These are phyloP conservation scores for Phycomyces blakesleeanus DNA, from an alignment of 192 early-diverging fungal species.

Conservation along the genomic window DNA sequence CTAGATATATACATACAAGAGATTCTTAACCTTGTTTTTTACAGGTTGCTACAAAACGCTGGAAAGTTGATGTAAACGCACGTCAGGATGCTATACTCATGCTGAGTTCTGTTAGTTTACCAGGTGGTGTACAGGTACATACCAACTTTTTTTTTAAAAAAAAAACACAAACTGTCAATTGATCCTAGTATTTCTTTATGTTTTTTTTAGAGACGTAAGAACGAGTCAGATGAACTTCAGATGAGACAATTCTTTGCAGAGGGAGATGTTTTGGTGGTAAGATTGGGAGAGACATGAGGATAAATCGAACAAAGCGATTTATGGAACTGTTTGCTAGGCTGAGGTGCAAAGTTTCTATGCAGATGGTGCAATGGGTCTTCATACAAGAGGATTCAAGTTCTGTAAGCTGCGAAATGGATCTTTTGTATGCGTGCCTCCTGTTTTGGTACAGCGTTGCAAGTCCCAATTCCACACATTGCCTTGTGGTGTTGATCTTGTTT, in stretches of 20 bases:
- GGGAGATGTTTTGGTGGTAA: constrained; percentile 87
- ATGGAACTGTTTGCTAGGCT: constrained; percentile 12
- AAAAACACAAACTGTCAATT: background rate
- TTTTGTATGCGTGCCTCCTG: constrained; percentile 82
- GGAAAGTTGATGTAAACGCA: constrained; percentile 91
- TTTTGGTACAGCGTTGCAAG: constrained; percentile 86
- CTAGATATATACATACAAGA: background rate
- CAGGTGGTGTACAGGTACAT: constrained; percentile 86
- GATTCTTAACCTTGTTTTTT: background rate
- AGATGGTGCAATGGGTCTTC: constrained; percentile 84
- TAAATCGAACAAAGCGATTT: background rate
- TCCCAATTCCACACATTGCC: constrained; percentile 92
- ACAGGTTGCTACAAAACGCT: constrained; percentile 79
- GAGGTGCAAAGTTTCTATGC: constrained; percentile 63
- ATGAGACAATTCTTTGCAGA: constrained; percentile 95
- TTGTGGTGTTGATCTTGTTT: constrained; percentile 88
- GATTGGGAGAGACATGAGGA: background rate
- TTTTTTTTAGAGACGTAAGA: constrained; percentile 71
- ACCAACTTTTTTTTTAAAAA: too few species aligned
- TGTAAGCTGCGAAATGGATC: constrained; percentile 76
- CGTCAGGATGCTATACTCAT: constrained; percentile 83
- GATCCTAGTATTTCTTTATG: background rate
- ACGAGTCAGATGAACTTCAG: constrained; percentile 93
- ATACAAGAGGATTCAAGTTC: constrained; percentile 73
- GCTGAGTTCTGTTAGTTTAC: constrained; percentile 89